These are phyloP conservation scores for Moesziomyces antarcticus DNA, from an alignment of 1,284 basidiomycete genomes.

Conservation along the genomic window DNA sequence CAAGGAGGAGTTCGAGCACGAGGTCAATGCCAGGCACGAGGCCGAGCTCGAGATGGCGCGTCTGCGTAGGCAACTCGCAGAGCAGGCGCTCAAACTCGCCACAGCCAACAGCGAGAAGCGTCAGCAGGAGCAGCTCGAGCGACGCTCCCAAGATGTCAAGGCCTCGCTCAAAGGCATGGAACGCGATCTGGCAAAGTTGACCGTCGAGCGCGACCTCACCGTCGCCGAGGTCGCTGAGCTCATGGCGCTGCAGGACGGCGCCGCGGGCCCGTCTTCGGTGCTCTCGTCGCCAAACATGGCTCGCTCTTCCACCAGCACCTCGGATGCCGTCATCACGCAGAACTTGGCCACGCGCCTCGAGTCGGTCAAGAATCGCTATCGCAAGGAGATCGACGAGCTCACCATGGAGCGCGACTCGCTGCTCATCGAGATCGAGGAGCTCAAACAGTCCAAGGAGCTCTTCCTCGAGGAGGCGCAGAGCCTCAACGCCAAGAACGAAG, in stretches of 20 bases:
- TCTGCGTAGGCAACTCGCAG: conserved; percentile 83
- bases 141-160: conserved; percentile 81
- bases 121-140: conserved; percentile 80
- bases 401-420: conserved; percentile 83
- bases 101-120: conserved; percentile 78
- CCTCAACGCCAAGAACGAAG: conserved; percentile 90
- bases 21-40: conserved; percentile 84
- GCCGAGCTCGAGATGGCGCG: conserved; percentile 90
- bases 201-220: conserved; percentile 87
- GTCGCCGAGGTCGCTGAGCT: conserved; percentile 94
- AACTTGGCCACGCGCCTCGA: conserved; percentile 88
- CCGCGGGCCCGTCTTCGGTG: conserved; percentile 9
- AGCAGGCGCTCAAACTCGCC: conserved; percentile 86
- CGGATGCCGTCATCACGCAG: conserved; percentile 72
- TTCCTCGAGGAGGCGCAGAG: conserved; percentile 90
- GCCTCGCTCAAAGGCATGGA: conserved; percentile 82
- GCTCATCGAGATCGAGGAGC: conserved; percentile 83
- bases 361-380: conserved; percentile 85
- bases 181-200: conserved; percentile 84
- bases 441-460: conserved; percentile 84
- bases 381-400: conserved; percentile 84
- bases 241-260: conserved; percentile 75
- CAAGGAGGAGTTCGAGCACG: conserved; percentile 90
- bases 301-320: conserved; percentile 17
- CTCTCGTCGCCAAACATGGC: conserved; percentile 9